These are phyloP conservation scores for Phytophthora foliorum DNA, from an alignment of 352 stramenopile species.

Conservation along the genomic window DNA sequence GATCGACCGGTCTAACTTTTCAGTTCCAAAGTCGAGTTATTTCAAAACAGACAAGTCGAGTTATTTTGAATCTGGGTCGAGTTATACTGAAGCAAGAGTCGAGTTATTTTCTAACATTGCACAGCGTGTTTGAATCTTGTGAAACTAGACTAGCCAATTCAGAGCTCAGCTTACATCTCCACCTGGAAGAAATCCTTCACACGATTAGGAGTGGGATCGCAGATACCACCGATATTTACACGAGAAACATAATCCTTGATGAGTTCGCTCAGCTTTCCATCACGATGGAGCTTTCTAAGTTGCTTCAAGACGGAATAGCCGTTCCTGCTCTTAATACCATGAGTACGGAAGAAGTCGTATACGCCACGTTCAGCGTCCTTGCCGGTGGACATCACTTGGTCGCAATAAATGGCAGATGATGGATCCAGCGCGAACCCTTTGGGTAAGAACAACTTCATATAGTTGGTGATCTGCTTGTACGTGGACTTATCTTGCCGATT, in stretches of 20 bases:
- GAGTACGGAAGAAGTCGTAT: slow-evolving; percentile 3
- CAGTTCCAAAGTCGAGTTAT: no score
- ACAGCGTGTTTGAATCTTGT: no score
- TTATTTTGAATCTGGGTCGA: no score
- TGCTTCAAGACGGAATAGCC: slow-evolving; percentile 10
- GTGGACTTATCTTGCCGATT: slow-evolving; percentile 10
- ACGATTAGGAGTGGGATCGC: no score
- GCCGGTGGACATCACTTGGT: background rate
- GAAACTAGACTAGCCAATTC: no score
- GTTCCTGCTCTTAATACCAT: slow-evolving; percentile 12
- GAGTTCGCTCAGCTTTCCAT: background rate
- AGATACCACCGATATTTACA: background rate
- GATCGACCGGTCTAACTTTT: no score
- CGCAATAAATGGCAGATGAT: background rate
- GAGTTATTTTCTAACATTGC: no score
- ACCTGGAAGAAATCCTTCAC: no score
- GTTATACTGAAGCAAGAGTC: no score
- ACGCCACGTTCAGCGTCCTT: slow-evolving; percentile 1
- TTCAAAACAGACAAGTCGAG: no score
- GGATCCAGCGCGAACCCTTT: slow-evolving; percentile 10
- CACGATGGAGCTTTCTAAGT: slow-evolving; percentile 1
- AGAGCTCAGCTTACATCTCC: no score
- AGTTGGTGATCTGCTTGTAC: slow-evolving; percentile 11
- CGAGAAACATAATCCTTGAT: background rate
- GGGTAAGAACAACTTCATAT: slow-evolving; percentile 20